Base-by-base conservation (phyloP, 2,329 filamentous ascomycete genomes). In the Aspergillus novofumigatus region DNA sequence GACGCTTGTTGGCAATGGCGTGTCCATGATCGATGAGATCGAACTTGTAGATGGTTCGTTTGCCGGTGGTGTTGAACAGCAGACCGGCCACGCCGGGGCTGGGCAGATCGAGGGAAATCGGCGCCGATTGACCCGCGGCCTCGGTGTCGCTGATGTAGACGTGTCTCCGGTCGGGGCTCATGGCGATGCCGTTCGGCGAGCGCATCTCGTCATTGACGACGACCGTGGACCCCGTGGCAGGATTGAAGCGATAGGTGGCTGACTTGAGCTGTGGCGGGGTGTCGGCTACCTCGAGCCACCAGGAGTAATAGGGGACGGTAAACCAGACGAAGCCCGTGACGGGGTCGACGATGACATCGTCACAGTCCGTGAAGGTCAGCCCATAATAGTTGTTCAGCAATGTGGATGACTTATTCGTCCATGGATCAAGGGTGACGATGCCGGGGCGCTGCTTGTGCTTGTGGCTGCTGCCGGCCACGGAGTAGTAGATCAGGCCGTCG, bases 331-430 rank as follows among this genome's bases (percentile, higher is more conserved):
- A 51, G 21, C 54, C 54, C 17, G n/a, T 45, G 42, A 45, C 42
- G 0, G 54, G 49, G 14, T 51, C 54, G 28, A 55, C 41, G 41
- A 51, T 47, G 25, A 55, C 10, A 21, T 55, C 54, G 17, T 55
- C 54, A 28, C 54, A 55, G 23, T 51, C 49, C 4, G 48, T 47
- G 41, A 55, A 55, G 54, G 49, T 52, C 7, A 51, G 23, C 1
- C 54, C 54, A 14, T 51, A 55, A 42, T 55, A 55, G 41, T 55
- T 55, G 29, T 55, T 38, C 9, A 55, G 42, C 5, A 55, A 38
- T 3, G 54, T 51, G 20, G 49, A 21, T 17, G 49, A 47, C 17
- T 42, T 49, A 3, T 51, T 51, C 4, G 54, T 55, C 8, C 20
- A 44, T 2, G 49, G 48, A 14, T 55, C 49, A 10, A 55, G 28